Evolutionary conservation across 73 alveolate genomes (phyloP).

Genomic region (Stentor coeruleus): DNA sequence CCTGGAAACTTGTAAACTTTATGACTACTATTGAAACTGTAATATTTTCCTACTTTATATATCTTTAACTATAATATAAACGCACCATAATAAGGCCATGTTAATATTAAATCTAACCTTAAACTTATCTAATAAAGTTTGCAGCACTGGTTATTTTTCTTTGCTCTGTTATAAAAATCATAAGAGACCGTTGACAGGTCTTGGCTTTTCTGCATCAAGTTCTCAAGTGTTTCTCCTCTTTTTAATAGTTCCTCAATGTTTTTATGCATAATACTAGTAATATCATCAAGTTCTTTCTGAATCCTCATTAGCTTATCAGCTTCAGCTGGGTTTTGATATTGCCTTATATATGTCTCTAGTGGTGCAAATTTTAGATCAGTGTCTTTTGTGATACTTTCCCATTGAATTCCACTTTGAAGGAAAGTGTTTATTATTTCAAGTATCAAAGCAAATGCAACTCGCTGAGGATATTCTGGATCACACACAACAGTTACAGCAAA

Average conservation of each 20-base stretch:
- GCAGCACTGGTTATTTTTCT: constrained; percentile 83
- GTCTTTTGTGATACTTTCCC: constrained; percentile 55
- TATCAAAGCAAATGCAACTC: constrained; percentile 84
- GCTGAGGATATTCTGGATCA: constrained; percentile 91
- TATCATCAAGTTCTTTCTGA: constrained; percentile 83
- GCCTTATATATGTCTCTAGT: constrained; percentile 65
- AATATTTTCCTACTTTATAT: too few relatives aligned
- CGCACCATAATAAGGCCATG: too few relatives aligned
- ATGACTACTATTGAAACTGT: too few relatives aligned
- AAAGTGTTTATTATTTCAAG: constrained; percentile 48
- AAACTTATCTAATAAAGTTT: constrained; percentile 35
- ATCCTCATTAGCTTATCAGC: constrained; percentile 84
- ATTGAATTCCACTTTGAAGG: constrained; percentile 28
- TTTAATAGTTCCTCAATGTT: constrained; percentile 82
- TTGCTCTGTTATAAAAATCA: constrained; percentile 90
- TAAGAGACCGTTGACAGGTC: constrained; percentile 88
- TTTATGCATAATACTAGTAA: constrained; percentile 80
- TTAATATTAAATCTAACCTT: too few relatives aligned
- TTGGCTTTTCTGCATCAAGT: constrained; percentile 84
- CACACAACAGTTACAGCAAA: constrained; percentile 78
- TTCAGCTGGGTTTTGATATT: constrained; percentile 86
- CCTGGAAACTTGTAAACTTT: too few relatives aligned
- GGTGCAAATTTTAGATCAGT: constrained; percentile 71
- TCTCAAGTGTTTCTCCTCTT: constrained; percentile 91
- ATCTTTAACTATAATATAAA: too few relatives aligned